These are phyloP conservation scores for Diplodia sapinea DNA, from an alignment of 2,329 filamentous ascomycete genomes.

Conservation along the genomic window DNA sequence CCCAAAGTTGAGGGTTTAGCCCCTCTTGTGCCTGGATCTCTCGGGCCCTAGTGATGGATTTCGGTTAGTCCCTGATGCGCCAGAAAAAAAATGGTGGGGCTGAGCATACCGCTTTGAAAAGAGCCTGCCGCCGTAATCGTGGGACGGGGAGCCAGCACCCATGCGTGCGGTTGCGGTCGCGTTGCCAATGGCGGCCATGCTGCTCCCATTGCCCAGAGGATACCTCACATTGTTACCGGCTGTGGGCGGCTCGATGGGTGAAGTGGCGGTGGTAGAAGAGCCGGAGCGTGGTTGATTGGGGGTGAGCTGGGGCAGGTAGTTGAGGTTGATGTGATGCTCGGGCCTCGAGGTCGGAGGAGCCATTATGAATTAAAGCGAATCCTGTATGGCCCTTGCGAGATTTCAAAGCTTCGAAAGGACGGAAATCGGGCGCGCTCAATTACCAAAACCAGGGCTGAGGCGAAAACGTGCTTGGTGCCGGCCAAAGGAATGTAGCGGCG, in stretches of 20 bases:
- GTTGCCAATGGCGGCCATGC: slow-evolving; percentile 59
- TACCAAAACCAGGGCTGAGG: slow-evolving; percentile 49
- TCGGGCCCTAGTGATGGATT: slow-evolving; percentile 68
- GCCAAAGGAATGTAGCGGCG: slow-evolving; percentile 50
- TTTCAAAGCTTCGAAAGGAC: slow-evolving; percentile 26
- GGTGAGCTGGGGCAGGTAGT: slow-evolving; percentile 74
- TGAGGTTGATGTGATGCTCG: slow-evolving; percentile 81
- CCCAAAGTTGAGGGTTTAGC: slow-evolving; percentile 77
- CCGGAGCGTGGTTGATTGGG: slow-evolving; percentile 73
- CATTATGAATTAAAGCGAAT: slow-evolving; percentile 81
- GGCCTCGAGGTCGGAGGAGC: slow-evolving; percentile 74
- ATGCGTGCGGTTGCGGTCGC: slow-evolving; percentile 68
- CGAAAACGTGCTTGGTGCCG: slow-evolving; percentile 46
- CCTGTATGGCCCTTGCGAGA: slow-evolving; percentile 29
- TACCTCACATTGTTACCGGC: slow-evolving; percentile 67
- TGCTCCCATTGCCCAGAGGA: slow-evolving; percentile 72
- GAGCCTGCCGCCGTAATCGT: slow-evolving; percentile 79
- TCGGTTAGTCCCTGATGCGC: slow-evolving; percentile 6
- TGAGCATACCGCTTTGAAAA: slow-evolving; percentile 86
- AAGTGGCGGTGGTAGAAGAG: slow-evolving; percentile 80
- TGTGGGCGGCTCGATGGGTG: slow-evolving; percentile 75
- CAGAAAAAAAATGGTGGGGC: slow-evolving; percentile 28
- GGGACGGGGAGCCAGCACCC: slow-evolving; percentile 93
- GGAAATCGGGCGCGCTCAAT: slow-evolving; percentile 39
- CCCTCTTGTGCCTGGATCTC: slow-evolving; percentile 98